Percentiles rank a stretch among this genome's conserved stretches.
phyloP scores from a whole-genome alignment of 768 basidiomycete species.

The Collybia sp. region DNA sequence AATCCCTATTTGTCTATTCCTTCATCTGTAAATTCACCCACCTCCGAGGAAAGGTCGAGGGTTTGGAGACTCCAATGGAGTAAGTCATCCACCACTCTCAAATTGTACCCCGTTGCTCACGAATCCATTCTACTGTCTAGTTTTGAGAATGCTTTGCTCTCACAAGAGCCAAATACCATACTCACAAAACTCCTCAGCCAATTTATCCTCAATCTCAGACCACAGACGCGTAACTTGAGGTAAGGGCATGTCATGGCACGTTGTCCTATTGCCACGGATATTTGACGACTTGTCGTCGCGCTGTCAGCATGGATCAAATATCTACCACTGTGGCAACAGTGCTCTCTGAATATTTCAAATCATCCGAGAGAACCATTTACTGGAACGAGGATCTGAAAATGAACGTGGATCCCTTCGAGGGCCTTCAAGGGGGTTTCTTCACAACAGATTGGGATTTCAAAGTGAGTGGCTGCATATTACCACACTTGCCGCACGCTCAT shows the following conservation, averaged over 20 bases:
- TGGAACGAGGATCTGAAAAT: conserved; percentile 67
- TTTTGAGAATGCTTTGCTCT: conserved; percentile 75
- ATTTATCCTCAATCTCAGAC: conserved; percentile 79
- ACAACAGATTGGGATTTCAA: conserved; percentile 79
- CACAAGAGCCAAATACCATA: conserved; percentile 66
- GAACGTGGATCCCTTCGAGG: conserved; percentile 73
- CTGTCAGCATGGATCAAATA: conserved; percentile 72
- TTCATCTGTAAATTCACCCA: conserved; percentile 83
- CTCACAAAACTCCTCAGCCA: conserved; percentile 68
- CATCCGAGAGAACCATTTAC: conserved; percentile 70
- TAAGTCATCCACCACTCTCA: conserved; percentile 34
- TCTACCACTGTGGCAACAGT: conserved; percentile 68
- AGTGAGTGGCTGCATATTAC: conserved; percentile 36
- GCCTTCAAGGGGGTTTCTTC: conserved; percentile 70
- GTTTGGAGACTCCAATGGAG: conserved; percentile 80
- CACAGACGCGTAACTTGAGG: conserved; percentile 89
- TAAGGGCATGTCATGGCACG: conserved; percentile 38
- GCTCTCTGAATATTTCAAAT: conserved; percentile 69
- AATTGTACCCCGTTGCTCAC: conserved; percentile 10
- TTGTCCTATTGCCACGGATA: conserved; percentile 21
- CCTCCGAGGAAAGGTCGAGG: conserved; percentile 71
- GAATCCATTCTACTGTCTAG: conserved; percentile 28
- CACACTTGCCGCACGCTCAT: conserved; percentile 10
- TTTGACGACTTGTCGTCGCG: conserved; percentile 27
- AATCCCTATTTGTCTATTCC: conserved; percentile 78